phyloP scores from a whole-genome alignment of 495 filamentous ascomycete genomes.

The Xylaria intraflava region DNA sequence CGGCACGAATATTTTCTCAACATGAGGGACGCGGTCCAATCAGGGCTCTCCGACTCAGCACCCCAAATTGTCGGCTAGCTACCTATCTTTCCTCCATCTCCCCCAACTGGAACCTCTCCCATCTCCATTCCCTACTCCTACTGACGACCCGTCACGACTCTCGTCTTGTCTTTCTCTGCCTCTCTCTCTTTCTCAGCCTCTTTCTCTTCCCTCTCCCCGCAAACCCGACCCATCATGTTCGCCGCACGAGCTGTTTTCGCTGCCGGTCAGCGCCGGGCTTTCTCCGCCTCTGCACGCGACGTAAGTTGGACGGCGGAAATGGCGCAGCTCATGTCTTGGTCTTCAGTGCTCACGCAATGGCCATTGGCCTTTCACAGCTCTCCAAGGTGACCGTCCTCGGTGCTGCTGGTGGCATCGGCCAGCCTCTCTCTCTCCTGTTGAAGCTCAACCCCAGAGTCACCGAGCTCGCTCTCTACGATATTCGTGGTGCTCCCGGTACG shows the following conservation, averaged over 20 bases:
- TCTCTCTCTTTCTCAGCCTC: background rate
- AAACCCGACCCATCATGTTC: slow-evolving; percentile 16
- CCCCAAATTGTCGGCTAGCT: no score
- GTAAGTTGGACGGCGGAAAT: slow-evolving; percentile 45
- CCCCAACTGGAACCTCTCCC: background rate
- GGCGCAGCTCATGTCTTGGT: no score
- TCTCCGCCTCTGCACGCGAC: slow-evolving; percentile 86
- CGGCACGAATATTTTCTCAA: no score
- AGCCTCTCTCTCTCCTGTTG: slow-evolving; percentile 92
- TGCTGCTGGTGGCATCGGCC: slow-evolving; percentile 94
- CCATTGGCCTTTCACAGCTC: slow-evolving; percentile 49
- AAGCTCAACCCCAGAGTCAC: slow-evolving; percentile 93
- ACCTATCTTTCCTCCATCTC: background rate
- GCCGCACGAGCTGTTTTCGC: slow-evolving; percentile 25
- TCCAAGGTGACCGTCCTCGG: slow-evolving; percentile 96
- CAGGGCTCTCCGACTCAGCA: no score
- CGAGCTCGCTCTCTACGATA: slow-evolving; percentile 95
- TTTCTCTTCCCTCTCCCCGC: background rate
- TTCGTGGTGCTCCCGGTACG: slow-evolving; percentile 86
- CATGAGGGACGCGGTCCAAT: no score
- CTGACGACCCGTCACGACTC: background rate
- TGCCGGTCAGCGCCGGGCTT: slow-evolving; percentile 74
- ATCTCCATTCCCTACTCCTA: background rate
- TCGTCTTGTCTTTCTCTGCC: background rate
- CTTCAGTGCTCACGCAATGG: background rate